These are phyloP conservation scores for Torulaspora maleeae DNA, from an alignment of 805 yeast genomes.

Conservation along the genomic window DNA sequence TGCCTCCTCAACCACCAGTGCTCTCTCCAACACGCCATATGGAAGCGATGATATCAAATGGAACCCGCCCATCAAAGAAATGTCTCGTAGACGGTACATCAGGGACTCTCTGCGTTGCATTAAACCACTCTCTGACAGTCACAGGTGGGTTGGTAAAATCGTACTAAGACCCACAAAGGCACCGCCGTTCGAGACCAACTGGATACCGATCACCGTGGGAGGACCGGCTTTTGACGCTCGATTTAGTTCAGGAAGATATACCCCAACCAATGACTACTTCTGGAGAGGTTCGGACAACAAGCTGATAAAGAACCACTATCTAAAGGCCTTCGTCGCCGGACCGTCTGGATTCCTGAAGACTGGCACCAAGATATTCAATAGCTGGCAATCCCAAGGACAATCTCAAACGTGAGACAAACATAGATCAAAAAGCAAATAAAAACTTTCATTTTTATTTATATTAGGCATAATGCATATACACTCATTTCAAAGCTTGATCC, in stretches of 20 bases:
- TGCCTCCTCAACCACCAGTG: constrained; percentile 26
- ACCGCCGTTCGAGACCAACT: constrained; percentile 26
- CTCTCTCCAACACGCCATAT: constrained; percentile 23
- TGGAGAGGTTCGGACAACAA: constrained; percentile 10
- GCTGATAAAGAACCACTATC: constrained; percentile 27
- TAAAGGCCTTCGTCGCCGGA: constrained; percentile 29
- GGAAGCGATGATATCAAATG: constrained; percentile 40
- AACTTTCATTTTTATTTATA: not conserved
- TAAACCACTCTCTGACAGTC: constrained; percentile 48
- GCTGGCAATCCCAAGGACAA: not conserved
- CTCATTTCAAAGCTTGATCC: not conserved
- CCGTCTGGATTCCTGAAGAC: constrained; percentile 29
- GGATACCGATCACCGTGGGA: constrained; percentile 25
- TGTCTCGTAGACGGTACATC: constrained; percentile 40
- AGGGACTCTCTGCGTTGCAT: constrained; percentile 55
- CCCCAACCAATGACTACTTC: not conserved
- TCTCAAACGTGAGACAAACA: not conserved
- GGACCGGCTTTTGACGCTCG: constrained; percentile 8
- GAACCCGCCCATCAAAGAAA: constrained; percentile 42
- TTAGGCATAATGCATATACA: not conserved
- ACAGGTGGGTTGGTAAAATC: constrained; percentile 49
- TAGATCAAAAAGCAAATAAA: not conserved
- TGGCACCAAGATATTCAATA: constrained; percentile 10
- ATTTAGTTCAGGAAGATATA: constrained; percentile 1
- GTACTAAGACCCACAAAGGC: constrained; percentile 34